These are phyloP conservation scores for Chalciporus pseudorubinellus DNA, from an alignment of 768 basidiomycete species.

Conservation along the genomic window DNA sequence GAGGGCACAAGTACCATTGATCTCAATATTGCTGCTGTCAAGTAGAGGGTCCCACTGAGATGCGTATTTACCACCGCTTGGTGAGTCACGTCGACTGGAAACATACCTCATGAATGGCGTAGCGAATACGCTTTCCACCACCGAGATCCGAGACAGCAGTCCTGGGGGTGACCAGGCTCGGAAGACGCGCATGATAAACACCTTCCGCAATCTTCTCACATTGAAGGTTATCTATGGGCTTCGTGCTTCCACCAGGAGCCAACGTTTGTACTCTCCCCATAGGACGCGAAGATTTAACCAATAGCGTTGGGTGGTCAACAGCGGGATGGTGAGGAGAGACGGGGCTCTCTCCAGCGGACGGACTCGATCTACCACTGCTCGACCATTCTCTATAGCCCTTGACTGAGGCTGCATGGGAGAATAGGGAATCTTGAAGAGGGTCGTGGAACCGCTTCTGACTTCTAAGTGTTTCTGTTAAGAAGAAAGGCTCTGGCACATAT, in stretches of 20 bases:
- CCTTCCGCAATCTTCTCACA: constrained; percentile 54
- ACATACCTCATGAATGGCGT: constrained; percentile 77
- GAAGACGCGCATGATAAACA: constrained; percentile 71
- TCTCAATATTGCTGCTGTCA: constrained; percentile 88
- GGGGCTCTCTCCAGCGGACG: constrained; percentile 23
- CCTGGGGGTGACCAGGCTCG: constrained; percentile 77
- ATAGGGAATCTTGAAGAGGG: constrained; percentile 81
- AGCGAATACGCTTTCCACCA: constrained; percentile 71
- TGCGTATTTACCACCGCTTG: neutral
- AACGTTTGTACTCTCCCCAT: constrained; percentile 49
- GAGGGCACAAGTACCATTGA: constrained; percentile 51
- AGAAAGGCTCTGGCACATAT: constrained; percentile 84
- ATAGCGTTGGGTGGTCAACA: constrained; percentile 39
- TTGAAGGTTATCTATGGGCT: constrained; percentile 32
- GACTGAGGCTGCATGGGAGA: constrained; percentile 76
- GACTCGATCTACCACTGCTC: constrained; percentile 57
- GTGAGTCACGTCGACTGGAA: neutral
- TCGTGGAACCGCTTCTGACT: constrained; percentile 91
- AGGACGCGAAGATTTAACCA: constrained; percentile 69
- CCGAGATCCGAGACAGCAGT: constrained; percentile 58
- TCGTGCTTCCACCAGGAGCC: constrained; percentile 25
- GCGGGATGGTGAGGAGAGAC: constrained; percentile 1
- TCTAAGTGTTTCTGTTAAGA: constrained; percentile 78
- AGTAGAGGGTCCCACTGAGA: constrained; percentile 80
- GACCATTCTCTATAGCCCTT: constrained; percentile 80